Conservation (phyloP, 202 grass and related monocot species). For the Elaeis oleifera region DNA sequence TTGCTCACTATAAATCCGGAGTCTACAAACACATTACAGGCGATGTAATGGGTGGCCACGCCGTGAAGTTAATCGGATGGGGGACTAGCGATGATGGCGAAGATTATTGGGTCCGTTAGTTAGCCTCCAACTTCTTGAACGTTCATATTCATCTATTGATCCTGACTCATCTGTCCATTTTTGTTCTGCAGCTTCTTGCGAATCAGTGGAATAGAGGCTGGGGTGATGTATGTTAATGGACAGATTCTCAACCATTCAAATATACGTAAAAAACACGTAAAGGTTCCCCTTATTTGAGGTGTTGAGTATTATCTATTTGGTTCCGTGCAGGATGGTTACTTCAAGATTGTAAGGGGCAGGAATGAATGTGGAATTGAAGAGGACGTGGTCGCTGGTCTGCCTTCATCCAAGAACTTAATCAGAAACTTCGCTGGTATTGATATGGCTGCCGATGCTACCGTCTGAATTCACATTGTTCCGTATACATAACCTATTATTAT, state of each 20-base stretch:
- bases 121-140: constrained; percentile 21
- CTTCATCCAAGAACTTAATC: constrained; percentile 50
- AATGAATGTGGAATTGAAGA: constrained; percentile 80
- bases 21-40: constrained; percentile 84
- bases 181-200: constrained; percentile 62
- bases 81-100: constrained; percentile 71
- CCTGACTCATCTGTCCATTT: constrained; percentile 1
- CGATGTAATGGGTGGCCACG: constrained; percentile 61
- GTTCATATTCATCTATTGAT: neutral
- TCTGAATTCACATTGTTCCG: neutral
- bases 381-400: constrained; percentile 65
- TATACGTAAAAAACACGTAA: neutral
- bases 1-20: constrained; percentile 93
- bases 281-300: constrained; percentile 1
- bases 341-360: constrained; percentile 63
- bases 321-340: constrained; percentile 65
- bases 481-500: no score
- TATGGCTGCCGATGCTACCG: constrained; percentile 14
- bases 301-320: constrained; percentile 5
- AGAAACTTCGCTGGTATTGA: constrained; percentile 6
- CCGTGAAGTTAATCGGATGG: constrained; percentile 93
- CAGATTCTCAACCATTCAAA: neutral
- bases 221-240: constrained; percentile 68
- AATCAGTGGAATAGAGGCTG: constrained; percentile 94
- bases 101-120: constrained; percentile 74